phyloP scores from a whole-genome alignment of 1,284 basidiomycete genomes.

The Ceratobasidium sp. region DNA sequence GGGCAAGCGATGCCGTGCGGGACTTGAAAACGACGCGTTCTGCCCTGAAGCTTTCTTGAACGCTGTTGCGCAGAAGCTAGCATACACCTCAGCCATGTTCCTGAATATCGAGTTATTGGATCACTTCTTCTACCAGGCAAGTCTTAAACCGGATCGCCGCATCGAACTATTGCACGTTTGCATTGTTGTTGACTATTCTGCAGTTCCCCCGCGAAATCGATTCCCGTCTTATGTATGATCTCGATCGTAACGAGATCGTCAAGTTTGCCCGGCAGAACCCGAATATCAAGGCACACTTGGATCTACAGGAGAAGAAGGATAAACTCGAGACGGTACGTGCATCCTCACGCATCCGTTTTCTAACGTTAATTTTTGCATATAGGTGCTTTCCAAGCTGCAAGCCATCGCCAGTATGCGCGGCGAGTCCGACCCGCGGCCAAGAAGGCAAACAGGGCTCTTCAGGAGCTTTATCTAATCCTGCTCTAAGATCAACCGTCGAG shows the following conservation, averaged over 20 bases:
- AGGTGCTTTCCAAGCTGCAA: slow-evolving; percentile 91
- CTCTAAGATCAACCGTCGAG: background rate
- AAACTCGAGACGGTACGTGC: slow-evolving; percentile 89
- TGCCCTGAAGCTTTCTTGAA: slow-evolving; percentile 98
- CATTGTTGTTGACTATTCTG: background rate
- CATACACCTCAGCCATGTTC: slow-evolving; percentile 96
- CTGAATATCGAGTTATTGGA: slow-evolving; percentile 97
- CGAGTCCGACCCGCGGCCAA: slow-evolving; percentile 70
- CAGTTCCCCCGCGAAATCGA: slow-evolving; percentile 98
- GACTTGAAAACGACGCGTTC: slow-evolving; percentile 83
- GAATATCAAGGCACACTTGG: slow-evolving; percentile 81
- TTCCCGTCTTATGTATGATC: slow-evolving; percentile 88
- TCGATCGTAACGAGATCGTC: slow-evolving; percentile 83
- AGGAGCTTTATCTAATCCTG: slow-evolving; percentile 65
- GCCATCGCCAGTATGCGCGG: slow-evolving; percentile 80
- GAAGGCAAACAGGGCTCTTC: slow-evolving; percentile 74
- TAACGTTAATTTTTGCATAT: slow-evolving; percentile 19
- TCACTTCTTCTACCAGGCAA: slow-evolving; percentile 96
- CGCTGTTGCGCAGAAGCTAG: slow-evolving; percentile 95
- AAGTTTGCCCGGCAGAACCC: slow-evolving; percentile 96
- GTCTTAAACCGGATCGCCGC: slow-evolving; percentile 44
- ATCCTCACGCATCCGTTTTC: background rate
- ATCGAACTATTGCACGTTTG: background rate
- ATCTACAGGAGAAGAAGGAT: slow-evolving; percentile 94
- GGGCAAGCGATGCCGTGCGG: slow-evolving; percentile 83